Conservation (phyloP, 192 early-diverging fungal genomes). For the Jimgerdemannia lactiflua region DNA sequence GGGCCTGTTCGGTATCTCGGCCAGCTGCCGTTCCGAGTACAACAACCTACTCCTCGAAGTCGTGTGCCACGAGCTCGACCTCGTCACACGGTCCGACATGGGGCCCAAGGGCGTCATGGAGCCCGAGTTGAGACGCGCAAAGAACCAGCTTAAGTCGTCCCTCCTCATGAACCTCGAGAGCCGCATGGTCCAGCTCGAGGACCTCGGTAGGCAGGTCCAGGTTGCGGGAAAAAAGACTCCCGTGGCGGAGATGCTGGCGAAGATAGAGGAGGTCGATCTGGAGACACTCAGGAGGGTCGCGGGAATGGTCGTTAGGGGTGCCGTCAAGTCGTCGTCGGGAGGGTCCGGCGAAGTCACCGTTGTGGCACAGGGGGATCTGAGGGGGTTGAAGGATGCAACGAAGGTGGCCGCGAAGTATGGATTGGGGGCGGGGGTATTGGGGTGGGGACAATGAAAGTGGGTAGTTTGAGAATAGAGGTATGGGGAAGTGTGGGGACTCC, state of each 20-base stretch:
- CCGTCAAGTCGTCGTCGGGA: constrained; percentile 46
- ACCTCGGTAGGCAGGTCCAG: constrained; percentile 84
- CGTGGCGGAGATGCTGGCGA: constrained; percentile 72
- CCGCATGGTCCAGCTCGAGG: constrained; percentile 92
- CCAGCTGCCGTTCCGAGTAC: constrained; percentile 77
- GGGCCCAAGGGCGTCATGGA: constrained; percentile 41
- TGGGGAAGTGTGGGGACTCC: no score
- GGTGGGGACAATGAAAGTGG: no score
- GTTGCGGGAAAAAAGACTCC: constrained; percentile 72
- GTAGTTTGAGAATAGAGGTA: no score
- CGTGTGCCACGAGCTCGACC: constrained; percentile 78
- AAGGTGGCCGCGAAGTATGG: constrained; percentile 52
- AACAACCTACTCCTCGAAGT: constrained; percentile 76
- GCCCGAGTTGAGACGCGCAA: constrained; percentile 78
- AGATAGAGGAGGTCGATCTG: constrained; percentile 74
- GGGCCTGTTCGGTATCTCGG: constrained; percentile 91
- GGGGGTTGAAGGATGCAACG: constrained; percentile 35
- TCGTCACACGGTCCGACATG: constrained; percentile 49
- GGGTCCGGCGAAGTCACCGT: constrained; percentile 63
- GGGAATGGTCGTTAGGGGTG: constrained; percentile 60
- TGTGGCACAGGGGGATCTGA: constrained; percentile 61
- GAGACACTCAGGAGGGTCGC: constrained; percentile 83
- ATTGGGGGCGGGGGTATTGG: constrained; percentile 24
- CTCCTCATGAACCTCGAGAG: constrained; percentile 94
- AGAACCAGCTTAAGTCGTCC: constrained; percentile 93